These are phyloP conservation scores for Wickerhamomyces pijperi DNA, from an alignment of 805 yeast species.

Conservation along the genomic window DNA sequence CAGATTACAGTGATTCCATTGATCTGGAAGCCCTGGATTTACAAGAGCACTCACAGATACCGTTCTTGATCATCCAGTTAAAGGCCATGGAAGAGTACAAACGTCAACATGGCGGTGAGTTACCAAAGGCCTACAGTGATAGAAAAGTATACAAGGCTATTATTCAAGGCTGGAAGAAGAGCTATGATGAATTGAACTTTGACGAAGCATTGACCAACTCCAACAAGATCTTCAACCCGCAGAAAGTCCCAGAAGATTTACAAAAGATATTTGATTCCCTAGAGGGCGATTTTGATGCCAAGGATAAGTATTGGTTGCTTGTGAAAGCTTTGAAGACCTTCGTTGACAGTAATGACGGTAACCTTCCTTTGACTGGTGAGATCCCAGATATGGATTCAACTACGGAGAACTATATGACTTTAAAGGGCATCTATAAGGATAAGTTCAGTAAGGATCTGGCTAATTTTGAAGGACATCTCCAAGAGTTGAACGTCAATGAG, in stretches of 20 bases:
- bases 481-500: constrained; percentile 12
- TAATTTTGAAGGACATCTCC: constrained; percentile 25
- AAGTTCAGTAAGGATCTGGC: constrained; percentile 43
- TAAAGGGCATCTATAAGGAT: constrained; percentile 46
- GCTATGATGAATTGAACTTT: constrained; percentile 28
- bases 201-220: constrained; percentile 40
- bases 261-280: constrained; percentile 8
- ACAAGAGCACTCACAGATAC: constrained; percentile 48
- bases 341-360: constrained; percentile 25
- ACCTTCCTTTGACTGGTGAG: constrained; percentile 62
- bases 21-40: constrained; percentile 33
- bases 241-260: constrained; percentile 18
- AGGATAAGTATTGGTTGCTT: constrained; percentile 49
- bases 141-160: constrained; percentile 28
- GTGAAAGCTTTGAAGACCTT: constrained; percentile 43
- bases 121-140: constrained; percentile 27
- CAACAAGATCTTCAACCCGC: constrained; percentile 30
- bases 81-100: constrained; percentile 39
- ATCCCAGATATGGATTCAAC: constrained; percentile 86
- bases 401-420: constrained; percentile 44
- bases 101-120: constrained; percentile 12
- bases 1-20: constrained; percentile 35
- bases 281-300: constrained; percentile 7
- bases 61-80: constrained; percentile 52
- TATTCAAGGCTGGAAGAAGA: constrained; percentile 27